Evolutionary conservation across 208 protist species (phyloP), one percentile per base, ranked within the genome.

Genomic region (Tritrichomonas foetus): DNA sequence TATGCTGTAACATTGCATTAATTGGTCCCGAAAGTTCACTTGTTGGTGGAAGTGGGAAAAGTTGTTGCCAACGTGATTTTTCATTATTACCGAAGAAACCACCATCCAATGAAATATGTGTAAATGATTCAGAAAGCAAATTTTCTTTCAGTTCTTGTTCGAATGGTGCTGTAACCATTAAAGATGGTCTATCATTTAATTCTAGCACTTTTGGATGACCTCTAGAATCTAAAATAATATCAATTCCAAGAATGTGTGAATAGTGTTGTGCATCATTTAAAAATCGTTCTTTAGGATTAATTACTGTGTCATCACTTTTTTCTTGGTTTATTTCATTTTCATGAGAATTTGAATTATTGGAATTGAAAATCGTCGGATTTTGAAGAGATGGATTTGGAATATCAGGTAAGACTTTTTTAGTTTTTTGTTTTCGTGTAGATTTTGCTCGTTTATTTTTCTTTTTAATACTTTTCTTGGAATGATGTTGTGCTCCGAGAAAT

Each of bases 201-300:
- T 89, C 78, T 33, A 89, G 22, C 3, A 89, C 47, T 20, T 61
- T 89, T 89, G 78, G 78, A 36, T 89, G 78, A 33, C 44, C 41
- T 53, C 57, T 33, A 0, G 78, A 57, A 57, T 89, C 78, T 33
- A 89, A 57, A 39, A 89, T 89, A 39, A 89, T 16, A 57, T 89
- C 78, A 89, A 89, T 89, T 39, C 78, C 78, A 27, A 89, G 3
- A 11, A 89, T 89, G 39, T 89, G 78, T 27, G 44, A 89, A 16
- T 89, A 89, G 33, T 47, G 8, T 9, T 44, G 41, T 5, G 47
- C 78, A 36, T 44, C 41, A n/a, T 33, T 89, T 2, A 89, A 49
- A n/a, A 49, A 11, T 36, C 41, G 41, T n/a, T 53, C 44, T 61
- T 47, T 41, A 50, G 33, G 74, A 22, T 39, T 39, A n/a, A 47